Evolutionary conservation across 2,329 filamentous ascomycete species (phyloP), one percentile per base, ranked within the genome.

Genomic region (Aspergillus sp.): DNA sequence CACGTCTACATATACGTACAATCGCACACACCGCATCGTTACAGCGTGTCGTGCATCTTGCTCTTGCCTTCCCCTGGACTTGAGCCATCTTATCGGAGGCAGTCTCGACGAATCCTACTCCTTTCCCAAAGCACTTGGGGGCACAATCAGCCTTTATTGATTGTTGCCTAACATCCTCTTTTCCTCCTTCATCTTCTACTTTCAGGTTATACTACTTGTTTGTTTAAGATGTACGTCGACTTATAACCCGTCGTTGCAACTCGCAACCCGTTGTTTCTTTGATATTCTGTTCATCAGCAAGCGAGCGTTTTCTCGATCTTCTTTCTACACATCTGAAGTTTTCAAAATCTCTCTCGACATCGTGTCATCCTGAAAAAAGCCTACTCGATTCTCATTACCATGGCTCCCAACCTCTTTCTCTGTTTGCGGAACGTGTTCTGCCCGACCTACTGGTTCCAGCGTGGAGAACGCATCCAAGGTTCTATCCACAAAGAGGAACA

Each of bases 341-440:
- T 23, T 44, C 59, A 19, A 57, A 25, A 13, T 19, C 15, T 30
- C 13, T 36, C 44, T 21, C 44, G 32, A 48, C 51, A 39, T 36
- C 15, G 48, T 52, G 19, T 52, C 39, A 47, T 47, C 57, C 39
- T 48, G 27, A 30, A 30, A 30, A 55, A 27, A 50, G 47, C 51
- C 30, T 39, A 48, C 42, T 23, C 48, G 54, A 48, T 54, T 41
- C 48, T 49, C 41, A 19, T 58, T 41, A 65, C 58, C 61, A 83
- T 83, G 81, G 78, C 81, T 44, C 81, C 81, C 62, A 83, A 83
- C 66, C 77, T 82, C 52, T 80, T 81, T 58, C 67, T 83, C 68
- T 81, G 79, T 54, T 75, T 80, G n/a, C 80, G 81, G 58, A 78
- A 75, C 54, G 70, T 80, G 48, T 80, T 81, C 69, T 78, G 77